A percentile compares a stretch with the other conserved stretches of the same genome.
These are phyloP conservation scores for Apiotrichum siamense DNA, from an alignment of 1,284 basidiomycete genomes.

Conservation along the genomic window DNA sequence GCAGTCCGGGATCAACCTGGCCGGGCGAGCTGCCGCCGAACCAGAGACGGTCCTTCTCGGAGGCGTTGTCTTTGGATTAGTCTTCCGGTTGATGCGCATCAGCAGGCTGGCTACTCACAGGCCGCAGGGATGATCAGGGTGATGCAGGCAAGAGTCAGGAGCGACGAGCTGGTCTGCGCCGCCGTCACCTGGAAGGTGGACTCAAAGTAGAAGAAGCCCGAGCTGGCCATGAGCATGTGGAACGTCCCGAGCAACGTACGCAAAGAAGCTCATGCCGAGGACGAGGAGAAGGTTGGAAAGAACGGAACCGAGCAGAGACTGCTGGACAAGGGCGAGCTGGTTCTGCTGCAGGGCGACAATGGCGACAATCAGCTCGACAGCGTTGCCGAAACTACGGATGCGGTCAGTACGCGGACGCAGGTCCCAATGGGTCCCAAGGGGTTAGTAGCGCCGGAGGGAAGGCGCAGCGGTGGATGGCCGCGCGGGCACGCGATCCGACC, in stretches of 20 bases:
- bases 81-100: constrained; percentile 15
- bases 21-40: constrained; percentile 16
- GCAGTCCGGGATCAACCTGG: constrained; percentile 53
- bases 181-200: constrained; percentile 73
- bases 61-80: constrained; percentile 29
- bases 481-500: too few relatives aligned
- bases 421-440: too few relatives aligned
- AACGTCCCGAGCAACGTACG: too few relatives aligned
- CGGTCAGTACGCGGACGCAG: too few relatives aligned
- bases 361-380: constrained; percentile 69
- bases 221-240: constrained; percentile 16
- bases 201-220: constrained; percentile 60
- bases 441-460: too few relatives aligned
- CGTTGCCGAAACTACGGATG: constrained; percentile 46
- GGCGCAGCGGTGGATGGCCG: too few relatives aligned
- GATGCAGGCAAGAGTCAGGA: constrained; percentile 84
- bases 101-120: constrained; percentile 48
- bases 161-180: constrained; percentile 68
- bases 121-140: constrained; percentile 89
- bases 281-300: constrained; percentile 85
- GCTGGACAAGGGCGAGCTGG: constrained; percentile 82
- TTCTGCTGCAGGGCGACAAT: constrained; percentile 73
- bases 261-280: constrained; percentile 79
- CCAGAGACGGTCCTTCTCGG: constrained; percentile 18
- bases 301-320: constrained; percentile 59